Evolutionary conservation across 257 asterid species (phyloP).

Genomic region (Primulina eburnea): DNA sequence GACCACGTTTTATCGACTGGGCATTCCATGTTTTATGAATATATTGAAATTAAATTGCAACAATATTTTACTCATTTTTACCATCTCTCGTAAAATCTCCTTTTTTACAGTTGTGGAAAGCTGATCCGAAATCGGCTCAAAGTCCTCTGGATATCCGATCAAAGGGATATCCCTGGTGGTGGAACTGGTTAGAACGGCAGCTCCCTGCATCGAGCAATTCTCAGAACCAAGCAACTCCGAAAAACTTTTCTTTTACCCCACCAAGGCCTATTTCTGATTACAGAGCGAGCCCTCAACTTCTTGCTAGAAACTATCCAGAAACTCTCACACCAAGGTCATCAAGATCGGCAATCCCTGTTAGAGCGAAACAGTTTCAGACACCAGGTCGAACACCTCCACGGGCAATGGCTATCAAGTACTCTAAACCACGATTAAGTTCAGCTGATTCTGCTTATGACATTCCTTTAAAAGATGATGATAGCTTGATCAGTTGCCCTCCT

Average conservation of each 20-base stretch:
- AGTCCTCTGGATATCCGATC: slow-evolving; percentile 42
- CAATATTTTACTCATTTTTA: neutral
- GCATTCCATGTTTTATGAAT: neutral
- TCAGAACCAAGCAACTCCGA: slow-evolving; percentile 38
- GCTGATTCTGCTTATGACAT: slow-evolving; percentile 39
- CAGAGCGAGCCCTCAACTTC: slow-evolving; percentile 56
- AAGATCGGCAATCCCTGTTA: slow-evolving; percentile 55
- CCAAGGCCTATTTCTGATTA: slow-evolving; percentile 56
- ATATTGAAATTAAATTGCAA: neutral
- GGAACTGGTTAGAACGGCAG: slow-evolving; percentile 94
- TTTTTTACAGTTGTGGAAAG: slow-evolving; percentile 66
- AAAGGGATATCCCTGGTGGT: slow-evolving; percentile 85
- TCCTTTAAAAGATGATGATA: slow-evolving; percentile 72
- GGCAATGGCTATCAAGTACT: slow-evolving; percentile 30
- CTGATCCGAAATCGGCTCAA: slow-evolving; percentile 45
- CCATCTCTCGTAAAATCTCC: neutral
- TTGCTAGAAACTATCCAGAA: slow-evolving; percentile 41
- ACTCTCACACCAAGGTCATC: slow-evolving; percentile 71
- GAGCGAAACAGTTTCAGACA: slow-evolving; percentile 56
- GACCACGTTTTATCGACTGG: neutral
- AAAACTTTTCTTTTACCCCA: slow-evolving; percentile 42
- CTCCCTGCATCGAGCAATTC: slow-evolving; percentile 42
- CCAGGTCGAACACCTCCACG: slow-evolving; percentile 59
- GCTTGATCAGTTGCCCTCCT: slow-evolving; percentile 90
- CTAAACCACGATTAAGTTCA: slow-evolving; percentile 46